Percentiles rank a stretch among this genome's conserved stretches.
Evolutionary conservation across 768 basidiomycete genomes (phyloP).

Genomic region (Leccinum barrowsii): DNA sequence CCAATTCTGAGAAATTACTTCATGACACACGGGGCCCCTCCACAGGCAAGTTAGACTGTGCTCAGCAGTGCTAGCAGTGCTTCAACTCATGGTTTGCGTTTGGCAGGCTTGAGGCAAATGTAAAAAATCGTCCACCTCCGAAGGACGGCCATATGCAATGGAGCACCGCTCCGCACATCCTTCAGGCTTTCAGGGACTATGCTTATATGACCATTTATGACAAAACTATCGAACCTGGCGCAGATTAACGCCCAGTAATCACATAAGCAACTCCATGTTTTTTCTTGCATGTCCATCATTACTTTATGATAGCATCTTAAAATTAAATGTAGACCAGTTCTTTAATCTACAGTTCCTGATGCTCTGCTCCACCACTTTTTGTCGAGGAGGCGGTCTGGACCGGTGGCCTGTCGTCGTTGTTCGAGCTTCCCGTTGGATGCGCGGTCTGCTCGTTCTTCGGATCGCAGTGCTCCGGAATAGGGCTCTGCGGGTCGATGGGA

Average conservation of each 20-base stretch:
- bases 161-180: conserved; percentile 1
- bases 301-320: conserved; percentile 15
- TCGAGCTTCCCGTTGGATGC: conserved; percentile 29
- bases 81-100: conserved; percentile 21
- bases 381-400: conserved; percentile 14
- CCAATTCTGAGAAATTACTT: conserved; percentile 80
- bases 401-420: conserved; percentile 28
- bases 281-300: conserved; percentile 19
- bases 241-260: conserved; percentile 5
- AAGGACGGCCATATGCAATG: not conserved
- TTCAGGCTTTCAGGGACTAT: conserved; percentile 15
- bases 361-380: conserved; percentile 11
- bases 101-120: conserved; percentile 26
- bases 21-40: conserved; percentile 57
- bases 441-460: conserved; percentile 47
- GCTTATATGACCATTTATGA: conserved; percentile 29
- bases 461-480: conserved; percentile 74
- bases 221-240: conserved; percentile 11
- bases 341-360: conserved; percentile 31
- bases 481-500: conserved; percentile 71
- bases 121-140: conserved; percentile 9
- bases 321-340: conserved; percentile 9
- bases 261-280: conserved; percentile 20
- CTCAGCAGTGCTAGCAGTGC: conserved; percentile 9
- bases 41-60: conserved; percentile 33